Percentiles rank a stretch among this genome's conserved stretches.
These are phyloP conservation scores for Boletus huronensis DNA, from an alignment of 768 basidiomycete genomes.

Conservation along the genomic window DNA sequence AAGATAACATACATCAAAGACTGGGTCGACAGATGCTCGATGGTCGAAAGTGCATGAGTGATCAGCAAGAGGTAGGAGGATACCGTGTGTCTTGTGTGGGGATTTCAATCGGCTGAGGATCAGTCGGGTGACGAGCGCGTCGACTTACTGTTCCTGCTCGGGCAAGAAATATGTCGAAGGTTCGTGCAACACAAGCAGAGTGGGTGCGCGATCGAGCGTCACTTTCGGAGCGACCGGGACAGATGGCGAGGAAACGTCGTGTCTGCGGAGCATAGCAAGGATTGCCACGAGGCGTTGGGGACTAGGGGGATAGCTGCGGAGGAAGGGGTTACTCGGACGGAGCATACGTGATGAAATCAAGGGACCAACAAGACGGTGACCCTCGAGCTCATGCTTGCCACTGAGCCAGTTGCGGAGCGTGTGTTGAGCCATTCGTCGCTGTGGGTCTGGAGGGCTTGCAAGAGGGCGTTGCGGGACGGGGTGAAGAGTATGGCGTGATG, in stretches of 20 bases:
- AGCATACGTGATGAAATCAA: background rate
- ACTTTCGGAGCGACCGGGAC: constrained; percentile 29
- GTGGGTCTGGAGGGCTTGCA: constrained; percentile 40
- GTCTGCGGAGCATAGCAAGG: constrained; percentile 45
- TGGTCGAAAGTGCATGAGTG: constrained; percentile 42
- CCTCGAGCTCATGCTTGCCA: constrained; percentile 37
- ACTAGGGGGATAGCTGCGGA: constrained; percentile 59
- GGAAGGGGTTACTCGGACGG: constrained; percentile 9
- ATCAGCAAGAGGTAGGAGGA: constrained; percentile 53
- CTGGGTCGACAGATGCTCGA: constrained; percentile 35
- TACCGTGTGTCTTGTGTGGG: constrained; percentile 31
- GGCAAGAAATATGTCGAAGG: constrained; percentile 51
- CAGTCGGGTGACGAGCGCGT: background rate
- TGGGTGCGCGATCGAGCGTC: constrained; percentile 40
- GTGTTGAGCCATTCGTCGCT: constrained; percentile 45
- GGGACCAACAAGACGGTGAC: constrained; percentile 54
- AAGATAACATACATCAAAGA: constrained; percentile 19
- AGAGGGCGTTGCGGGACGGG: constrained; percentile 47
- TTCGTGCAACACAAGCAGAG: constrained; percentile 59
- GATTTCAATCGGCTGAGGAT: background rate
- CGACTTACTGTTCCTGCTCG: constrained; percentile 23
- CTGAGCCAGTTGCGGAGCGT: constrained; percentile 38
- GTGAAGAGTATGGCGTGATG: constrained; percentile 47
- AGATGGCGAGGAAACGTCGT: constrained; percentile 19
- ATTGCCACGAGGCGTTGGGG: constrained; percentile 52